Conservation (phyloP, 2,329 filamentous ascomycete species). For the Apiospora aurea region DNA sequence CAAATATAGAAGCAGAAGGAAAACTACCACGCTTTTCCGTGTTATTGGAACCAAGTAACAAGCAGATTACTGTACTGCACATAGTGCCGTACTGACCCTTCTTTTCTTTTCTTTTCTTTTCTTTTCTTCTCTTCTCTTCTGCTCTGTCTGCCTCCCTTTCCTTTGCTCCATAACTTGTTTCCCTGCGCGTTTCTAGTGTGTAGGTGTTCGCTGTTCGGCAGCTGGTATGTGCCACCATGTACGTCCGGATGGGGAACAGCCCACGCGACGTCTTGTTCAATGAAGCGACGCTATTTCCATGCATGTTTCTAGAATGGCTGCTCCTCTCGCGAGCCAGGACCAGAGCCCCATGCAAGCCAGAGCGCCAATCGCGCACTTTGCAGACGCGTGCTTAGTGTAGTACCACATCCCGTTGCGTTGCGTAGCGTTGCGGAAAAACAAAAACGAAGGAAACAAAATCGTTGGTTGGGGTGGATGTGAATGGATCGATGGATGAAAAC, state of each 20-base stretch:
- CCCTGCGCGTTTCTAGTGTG: background rate
- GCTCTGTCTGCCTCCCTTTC: background rate
- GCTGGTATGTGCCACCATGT: background rate
- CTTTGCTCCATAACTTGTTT: constrained; percentile 1
- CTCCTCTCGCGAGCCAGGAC: background rate
- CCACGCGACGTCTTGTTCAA: background rate
- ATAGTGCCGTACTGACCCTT: background rate
- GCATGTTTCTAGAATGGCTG: constrained; percentile 5
- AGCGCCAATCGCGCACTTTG: background rate
- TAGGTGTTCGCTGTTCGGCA: background rate
- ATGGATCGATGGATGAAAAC: background rate
- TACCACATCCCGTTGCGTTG: background rate
- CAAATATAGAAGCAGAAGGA: background rate
- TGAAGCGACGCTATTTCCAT: background rate
- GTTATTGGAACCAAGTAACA: background rate
- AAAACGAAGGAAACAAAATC: background rate
- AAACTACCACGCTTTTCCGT: background rate
- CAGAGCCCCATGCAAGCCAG: background rate
- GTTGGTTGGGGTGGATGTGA: background rate
- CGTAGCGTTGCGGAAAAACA: background rate
- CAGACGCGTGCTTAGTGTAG: background rate
- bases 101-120: background rate
- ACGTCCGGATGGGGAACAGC: background rate
- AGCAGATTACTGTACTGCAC: background rate
- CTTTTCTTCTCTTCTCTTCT: background rate